Conservation (phyloP, 1,284 basidiomycete species). For the Cryptococcus sp. region DNA sequence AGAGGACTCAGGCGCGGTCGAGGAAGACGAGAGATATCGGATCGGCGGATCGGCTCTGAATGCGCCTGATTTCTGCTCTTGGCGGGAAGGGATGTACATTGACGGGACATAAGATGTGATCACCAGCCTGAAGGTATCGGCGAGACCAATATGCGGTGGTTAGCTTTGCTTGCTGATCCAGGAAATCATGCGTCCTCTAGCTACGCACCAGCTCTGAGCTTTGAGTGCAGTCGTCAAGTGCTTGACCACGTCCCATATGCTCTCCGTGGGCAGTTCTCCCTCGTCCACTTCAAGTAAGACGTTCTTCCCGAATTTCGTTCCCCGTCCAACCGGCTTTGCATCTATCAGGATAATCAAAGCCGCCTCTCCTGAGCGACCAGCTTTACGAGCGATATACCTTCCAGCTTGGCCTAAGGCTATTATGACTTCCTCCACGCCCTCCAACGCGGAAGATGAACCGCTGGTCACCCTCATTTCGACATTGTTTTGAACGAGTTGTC, state of each 20-base stretch:
- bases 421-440: slow-evolving; percentile 15
- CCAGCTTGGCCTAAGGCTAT: slow-evolving; percentile 43
- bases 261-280: slow-evolving; percentile 7
- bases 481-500: too few species aligned
- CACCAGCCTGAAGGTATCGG: slow-evolving; percentile 28
- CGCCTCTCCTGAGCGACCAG: slow-evolving; percentile 9
- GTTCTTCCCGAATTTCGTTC: slow-evolving; percentile 15
- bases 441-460: neutral
- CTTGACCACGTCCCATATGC: slow-evolving; percentile 11
- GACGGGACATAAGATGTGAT: slow-evolving; percentile 44
- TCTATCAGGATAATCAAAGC: slow-evolving; percentile 20
- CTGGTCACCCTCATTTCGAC: too few species aligned
- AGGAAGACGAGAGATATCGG: slow-evolving; percentile 25
- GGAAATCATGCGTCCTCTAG: neutral
- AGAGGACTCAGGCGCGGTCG: neutral
- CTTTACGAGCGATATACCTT: slow-evolving; percentile 27
- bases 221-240: slow-evolving; percentile 10
- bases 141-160: too few species aligned
- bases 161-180: neutral
- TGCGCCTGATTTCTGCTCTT: slow-evolving; percentile 8
- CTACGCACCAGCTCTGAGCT: slow-evolving; percentile 27
- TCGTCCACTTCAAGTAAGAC: slow-evolving; percentile 15
- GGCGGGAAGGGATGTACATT: slow-evolving; percentile 40
- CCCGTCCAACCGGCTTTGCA: slow-evolving; percentile 11
- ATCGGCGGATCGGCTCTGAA: slow-evolving; percentile 26